phyloP scores from a whole-genome alignment of 2,329 filamentous ascomycete genomes.

The Xenosphaeropsis pyriputrescens region DNA sequence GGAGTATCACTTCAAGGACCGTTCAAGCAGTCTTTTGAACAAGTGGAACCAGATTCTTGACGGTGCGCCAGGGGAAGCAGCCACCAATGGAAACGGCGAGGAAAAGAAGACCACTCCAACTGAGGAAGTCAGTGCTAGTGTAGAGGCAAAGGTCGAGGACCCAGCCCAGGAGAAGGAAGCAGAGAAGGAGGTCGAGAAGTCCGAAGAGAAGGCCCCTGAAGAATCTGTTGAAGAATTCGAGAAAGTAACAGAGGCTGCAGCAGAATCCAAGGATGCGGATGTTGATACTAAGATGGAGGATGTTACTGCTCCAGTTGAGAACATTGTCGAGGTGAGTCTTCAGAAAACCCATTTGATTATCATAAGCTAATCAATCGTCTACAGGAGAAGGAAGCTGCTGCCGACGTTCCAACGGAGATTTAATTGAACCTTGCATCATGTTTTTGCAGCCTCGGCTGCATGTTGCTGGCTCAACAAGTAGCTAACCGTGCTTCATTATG shows the following conservation, averaged over 20 bases:
- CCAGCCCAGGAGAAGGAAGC: constrained; percentile 2
- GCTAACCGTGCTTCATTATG: too few relatives aligned
- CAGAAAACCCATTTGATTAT: too few relatives aligned
- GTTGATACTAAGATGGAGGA: neutral
- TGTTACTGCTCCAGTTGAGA: neutral
- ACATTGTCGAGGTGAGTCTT: too few relatives aligned
- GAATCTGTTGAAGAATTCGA: constrained; percentile 9
- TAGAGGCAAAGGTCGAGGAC: constrained; percentile 23
- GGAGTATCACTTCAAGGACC: constrained; percentile 76
- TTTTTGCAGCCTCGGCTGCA: too few relatives aligned
- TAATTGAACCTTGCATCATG: too few relatives aligned
- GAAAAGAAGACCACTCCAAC: constrained; percentile 23
- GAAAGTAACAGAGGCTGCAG: neutral
- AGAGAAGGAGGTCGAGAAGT: neutral
- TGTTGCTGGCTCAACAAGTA: too few relatives aligned
- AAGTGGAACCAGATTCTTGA: constrained; percentile 82
- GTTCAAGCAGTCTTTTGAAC: constrained; percentile 65
- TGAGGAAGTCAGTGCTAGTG: constrained; percentile 11
- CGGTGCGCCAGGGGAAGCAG: constrained; percentile 28
- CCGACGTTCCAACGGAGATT: neutral
- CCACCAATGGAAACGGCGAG: constrained; percentile 16
- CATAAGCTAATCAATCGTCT: neutral
- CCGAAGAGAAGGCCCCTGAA: constrained; percentile 1
- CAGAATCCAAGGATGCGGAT: neutral
- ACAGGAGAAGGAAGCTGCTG: neutral